Evolutionary conservation across 2,329 filamentous ascomycete genomes (phyloP), one percentile per base, ranked within the genome.

Genomic region (Bipolaris sorokiniana): DNA sequence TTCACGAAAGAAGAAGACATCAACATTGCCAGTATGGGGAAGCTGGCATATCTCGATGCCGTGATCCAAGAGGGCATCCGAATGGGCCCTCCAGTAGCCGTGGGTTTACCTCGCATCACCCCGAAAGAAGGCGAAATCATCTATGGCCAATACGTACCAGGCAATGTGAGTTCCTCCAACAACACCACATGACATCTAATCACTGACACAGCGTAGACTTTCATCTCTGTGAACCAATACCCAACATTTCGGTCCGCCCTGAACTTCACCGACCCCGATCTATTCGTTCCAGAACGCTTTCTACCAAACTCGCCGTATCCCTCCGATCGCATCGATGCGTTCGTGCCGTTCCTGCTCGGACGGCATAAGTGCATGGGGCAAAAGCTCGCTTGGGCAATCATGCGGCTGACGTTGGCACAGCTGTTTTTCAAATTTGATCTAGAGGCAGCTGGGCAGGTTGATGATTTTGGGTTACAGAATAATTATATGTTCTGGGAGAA

Each of bases 361-460:
- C 56, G 64, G 10, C 57, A 68, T 15, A 63, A 59, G 13, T 73
- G 70, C 36, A 56, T 71, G 7, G 69, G 70, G 1, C 51, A 62
- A 37, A 62, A 56, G 41, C 34, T 66, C 18, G 70, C 72, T 1
- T 76, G 73, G 52, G 65, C 62, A 15, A 62, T 69, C 26, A 68
- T 72, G 66, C 50, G 46, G 64, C 47, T 79, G 15, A 76, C 78
- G 9, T 52, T 80, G 26, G 70, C 77, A 1, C 77, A 75, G 51
- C 45, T 79, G 38, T 38, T 79, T 1, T 79, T 65, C 60, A 63
- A 68, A 2, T 80, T 79, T 28, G 22, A 48, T 59, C 23, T 66
- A 6, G 47, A 51, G 3, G 10, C 48, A 5, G 48, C 47, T 10
- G 42, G 15, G 22, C 44, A 22, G 2, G 36, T 16, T 3, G 22